Conservation (phyloP, 2,329 filamentous ascomycete species). For the Colletotrichum lini region DNA sequence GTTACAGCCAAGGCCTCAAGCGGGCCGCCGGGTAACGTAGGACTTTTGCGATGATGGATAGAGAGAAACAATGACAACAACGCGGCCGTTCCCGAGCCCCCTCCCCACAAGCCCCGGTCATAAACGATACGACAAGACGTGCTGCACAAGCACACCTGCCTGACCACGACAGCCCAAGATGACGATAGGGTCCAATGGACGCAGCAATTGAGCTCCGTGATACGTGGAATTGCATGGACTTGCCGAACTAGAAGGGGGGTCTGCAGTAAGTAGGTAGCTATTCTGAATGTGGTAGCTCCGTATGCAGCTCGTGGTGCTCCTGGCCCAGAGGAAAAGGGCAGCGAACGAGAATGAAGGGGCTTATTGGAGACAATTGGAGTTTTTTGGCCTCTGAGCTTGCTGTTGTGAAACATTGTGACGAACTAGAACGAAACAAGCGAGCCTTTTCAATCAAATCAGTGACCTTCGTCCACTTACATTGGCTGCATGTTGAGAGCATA, state of each 20-base stretch:
- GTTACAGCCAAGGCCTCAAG: background rate
- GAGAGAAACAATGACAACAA: background rate
- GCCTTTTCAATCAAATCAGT: no score
- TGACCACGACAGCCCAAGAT: slow-evolving; percentile 33
- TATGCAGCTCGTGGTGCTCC: background rate
- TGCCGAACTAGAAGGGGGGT: background rate
- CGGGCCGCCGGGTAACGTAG: background rate
- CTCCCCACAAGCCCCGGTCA: background rate
- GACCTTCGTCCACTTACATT: no score
- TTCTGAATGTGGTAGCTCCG: background rate
- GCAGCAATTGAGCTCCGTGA: slow-evolving; percentile 7
- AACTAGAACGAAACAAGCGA: no score
- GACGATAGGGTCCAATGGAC: slow-evolving; percentile 2
- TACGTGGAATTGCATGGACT: background rate
- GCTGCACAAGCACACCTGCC: slow-evolving; percentile 38
- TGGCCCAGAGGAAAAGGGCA: background rate
- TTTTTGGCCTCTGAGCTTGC: no score
- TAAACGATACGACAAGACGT: slow-evolving; percentile 9
- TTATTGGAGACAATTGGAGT: no score
- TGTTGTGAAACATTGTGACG: no score
- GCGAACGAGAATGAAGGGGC: background rate
- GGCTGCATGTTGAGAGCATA: background rate
- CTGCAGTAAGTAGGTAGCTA: background rate
- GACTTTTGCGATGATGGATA: background rate
- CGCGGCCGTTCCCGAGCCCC: background rate